phyloP scores from a whole-genome alignment of 2,329 filamentous ascomycete species.

The Phaeophleospora eucalypticola region DNA sequence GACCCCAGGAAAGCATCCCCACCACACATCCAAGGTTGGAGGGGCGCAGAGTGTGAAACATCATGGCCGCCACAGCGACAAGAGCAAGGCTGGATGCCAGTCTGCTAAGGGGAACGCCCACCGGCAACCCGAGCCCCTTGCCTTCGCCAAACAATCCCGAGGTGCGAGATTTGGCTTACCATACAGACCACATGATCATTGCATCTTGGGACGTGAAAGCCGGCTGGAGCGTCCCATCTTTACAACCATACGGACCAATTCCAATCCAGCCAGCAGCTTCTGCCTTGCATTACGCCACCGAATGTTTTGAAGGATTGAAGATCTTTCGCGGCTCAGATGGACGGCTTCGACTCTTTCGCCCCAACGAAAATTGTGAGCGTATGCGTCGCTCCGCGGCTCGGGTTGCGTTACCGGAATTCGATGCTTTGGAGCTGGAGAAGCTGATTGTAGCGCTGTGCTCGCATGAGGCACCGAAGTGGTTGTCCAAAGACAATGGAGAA shows the following conservation, averaged over 20 bases:
- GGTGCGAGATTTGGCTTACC: conserved; percentile 38
- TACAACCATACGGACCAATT: conserved; percentile 72
- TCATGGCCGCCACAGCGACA: no score
- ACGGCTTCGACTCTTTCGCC: conserved; percentile 69
- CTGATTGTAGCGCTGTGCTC: conserved; percentile 67
- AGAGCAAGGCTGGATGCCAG: conserved; percentile 12
- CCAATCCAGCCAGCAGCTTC: conserved; percentile 74
- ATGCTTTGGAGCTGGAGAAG: conserved; percentile 65
- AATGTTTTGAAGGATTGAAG: conserved; percentile 86
- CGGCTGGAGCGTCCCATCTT: conserved; percentile 69
- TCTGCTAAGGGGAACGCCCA: conserved; percentile 34
- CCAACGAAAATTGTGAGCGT: conserved; percentile 65
- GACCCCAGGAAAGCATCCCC: no score
- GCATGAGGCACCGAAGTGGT: conserved; percentile 71
- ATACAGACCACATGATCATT: conserved; percentile 85
- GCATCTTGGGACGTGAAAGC: conserved; percentile 58
- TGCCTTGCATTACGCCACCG: conserved; percentile 78
- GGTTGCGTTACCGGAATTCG: conserved; percentile 69
- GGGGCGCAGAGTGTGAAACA: no score
- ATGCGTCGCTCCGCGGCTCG: conserved; percentile 54
- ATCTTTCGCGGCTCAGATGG: conserved; percentile 64
- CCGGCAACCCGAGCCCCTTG: conserved; percentile 15
- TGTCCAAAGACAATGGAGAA: conserved; percentile 63
- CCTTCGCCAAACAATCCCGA: conserved; percentile 34
- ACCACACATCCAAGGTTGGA: no score